Conservation (phyloP, 495 filamentous ascomycete species). For the Chaetomium fimeti region DNA sequence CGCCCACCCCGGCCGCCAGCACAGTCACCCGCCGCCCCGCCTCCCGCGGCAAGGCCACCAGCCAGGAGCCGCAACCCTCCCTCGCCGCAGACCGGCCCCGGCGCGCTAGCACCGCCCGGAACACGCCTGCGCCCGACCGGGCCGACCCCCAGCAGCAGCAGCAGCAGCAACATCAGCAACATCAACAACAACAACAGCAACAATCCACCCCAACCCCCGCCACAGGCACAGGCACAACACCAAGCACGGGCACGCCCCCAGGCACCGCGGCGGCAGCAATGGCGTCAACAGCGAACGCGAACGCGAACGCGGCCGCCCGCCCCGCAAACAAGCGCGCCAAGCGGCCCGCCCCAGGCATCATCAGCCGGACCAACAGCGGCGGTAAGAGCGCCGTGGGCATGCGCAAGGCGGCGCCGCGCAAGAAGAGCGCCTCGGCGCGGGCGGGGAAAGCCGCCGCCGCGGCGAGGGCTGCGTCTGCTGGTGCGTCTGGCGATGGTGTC, state of each 20-base stretch:
- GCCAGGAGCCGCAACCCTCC: conserved; percentile 47
- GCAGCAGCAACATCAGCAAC: no score
- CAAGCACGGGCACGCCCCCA: not conserved
- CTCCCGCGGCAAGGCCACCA: conserved; percentile 51
- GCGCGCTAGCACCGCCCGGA: conserved; percentile 56
- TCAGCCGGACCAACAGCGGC: conserved; percentile 67
- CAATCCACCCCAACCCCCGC: no score
- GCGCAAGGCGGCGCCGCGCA: conserved; percentile 73
- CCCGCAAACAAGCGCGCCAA: conserved; percentile 55
- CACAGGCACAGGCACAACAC: no score
- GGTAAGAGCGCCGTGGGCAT: conserved; percentile 72
- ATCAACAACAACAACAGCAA: no score
- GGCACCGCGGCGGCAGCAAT: conserved; percentile 2
- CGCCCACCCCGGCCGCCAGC: conserved; percentile 21
- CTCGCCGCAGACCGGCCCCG: conserved; percentile 53
- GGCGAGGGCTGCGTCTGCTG: conserved; percentile 11
- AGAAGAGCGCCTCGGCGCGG: conserved; percentile 47
- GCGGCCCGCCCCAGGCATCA: conserved; percentile 73
- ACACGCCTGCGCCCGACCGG: conserved; percentile 53
- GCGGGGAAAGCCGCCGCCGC: not conserved
- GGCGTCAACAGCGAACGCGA: not conserved
- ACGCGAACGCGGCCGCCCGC: not conserved
- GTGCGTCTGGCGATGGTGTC: conserved; percentile 32
- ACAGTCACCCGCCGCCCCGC: conserved; percentile 41
- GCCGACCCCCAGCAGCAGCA: not conserved